These are phyloP conservation scores for Aspergillus bertholletiae DNA, from an alignment of 495 filamentous ascomycete genomes.

Conservation along the genomic window DNA sequence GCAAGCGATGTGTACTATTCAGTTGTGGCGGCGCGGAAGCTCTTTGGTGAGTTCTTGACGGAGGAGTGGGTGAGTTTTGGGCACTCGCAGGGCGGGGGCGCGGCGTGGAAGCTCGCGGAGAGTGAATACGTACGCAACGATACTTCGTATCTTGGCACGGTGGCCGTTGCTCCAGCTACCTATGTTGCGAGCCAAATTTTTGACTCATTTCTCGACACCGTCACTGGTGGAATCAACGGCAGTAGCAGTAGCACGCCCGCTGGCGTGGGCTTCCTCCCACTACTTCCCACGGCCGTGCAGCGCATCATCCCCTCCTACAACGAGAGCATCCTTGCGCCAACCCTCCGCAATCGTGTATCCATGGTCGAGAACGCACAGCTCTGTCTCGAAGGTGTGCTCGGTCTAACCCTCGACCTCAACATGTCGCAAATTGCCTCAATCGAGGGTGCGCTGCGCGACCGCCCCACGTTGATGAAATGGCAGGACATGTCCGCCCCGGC, in stretches of 20 bases:
- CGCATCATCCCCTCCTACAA: too few relatives aligned
- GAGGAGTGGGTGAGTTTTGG: slow-evolving; percentile 40
- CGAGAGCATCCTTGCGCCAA: too few relatives aligned
- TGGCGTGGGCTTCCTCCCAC: too few relatives aligned
- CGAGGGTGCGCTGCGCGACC: neutral
- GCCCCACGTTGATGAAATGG: neutral
- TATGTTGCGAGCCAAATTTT: neutral
- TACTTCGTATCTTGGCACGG: slow-evolving; percentile 36
- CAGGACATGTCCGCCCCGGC: neutral
- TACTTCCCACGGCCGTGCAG: too few relatives aligned
- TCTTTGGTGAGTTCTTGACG: slow-evolving; percentile 29
- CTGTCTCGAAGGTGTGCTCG: too few relatives aligned
- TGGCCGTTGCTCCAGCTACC: slow-evolving; percentile 35
- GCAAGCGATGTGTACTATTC: slow-evolving; percentile 44
- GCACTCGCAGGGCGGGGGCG: slow-evolving; percentile 47
- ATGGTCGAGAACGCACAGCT: too few relatives aligned
- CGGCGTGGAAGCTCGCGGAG: slow-evolving; percentile 42
- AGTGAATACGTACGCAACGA: slow-evolving; percentile 16
- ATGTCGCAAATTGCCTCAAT: neutral
- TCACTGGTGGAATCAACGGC: neutral
- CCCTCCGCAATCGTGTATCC: too few relatives aligned
- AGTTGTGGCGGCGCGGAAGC: slow-evolving; percentile 37
- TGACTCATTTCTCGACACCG: neutral
- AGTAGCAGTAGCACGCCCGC: too few relatives aligned
- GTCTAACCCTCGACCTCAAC: too few relatives aligned